These are phyloP conservation scores for Teunomyces lycoperdinae DNA, from an alignment of 805 yeast species.

Conservation along the genomic window DNA sequence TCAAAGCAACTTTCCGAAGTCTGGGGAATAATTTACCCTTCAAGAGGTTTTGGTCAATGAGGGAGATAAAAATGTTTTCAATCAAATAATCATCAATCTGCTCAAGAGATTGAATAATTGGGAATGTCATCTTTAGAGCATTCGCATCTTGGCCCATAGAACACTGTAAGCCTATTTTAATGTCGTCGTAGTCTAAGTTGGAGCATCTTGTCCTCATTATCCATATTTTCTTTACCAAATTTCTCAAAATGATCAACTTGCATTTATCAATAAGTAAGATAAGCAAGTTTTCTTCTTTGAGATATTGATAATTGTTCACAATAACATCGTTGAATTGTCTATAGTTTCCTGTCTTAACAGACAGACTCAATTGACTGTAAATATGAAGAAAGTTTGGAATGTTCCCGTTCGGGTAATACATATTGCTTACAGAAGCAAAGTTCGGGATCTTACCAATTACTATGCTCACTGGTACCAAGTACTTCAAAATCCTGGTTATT, in stretches of 20 bases:
- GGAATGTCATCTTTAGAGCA: conserved; percentile 3
- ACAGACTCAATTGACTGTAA: conserved; percentile 36
- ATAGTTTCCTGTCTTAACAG: conserved; percentile 45
- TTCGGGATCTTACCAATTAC: conserved; percentile 55
- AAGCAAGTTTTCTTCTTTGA: conserved; percentile 36
- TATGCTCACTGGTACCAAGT: conserved; percentile 51
- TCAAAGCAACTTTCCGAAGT: conserved; percentile 37
- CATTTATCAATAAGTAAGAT: conserved; percentile 46
- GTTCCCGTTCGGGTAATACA: conserved; percentile 13
- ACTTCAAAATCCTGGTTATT: conserved; percentile 41
- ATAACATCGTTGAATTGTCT: conserved; percentile 28
- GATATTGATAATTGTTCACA: conserved; percentile 29
- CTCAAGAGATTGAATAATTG: conserved; percentile 3
- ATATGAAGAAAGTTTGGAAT: conserved; percentile 23
- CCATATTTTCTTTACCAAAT: conserved; percentile 39
- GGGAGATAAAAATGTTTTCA: conserved; percentile 48
- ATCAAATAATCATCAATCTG: conserved; percentile 37
- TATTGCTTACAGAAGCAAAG: conserved; percentile 9
- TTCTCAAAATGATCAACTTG: conserved; percentile 45
- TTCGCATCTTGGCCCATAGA: conserved; percentile 8
- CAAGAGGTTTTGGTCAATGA: conserved; percentile 53
- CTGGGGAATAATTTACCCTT: conserved; percentile 50
- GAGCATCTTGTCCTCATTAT: conserved; percentile 18
- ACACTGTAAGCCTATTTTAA: conserved; percentile 19
- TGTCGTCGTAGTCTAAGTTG: conserved; percentile 27